Conservation (phyloP, 2,329 filamentous ascomycete species). For the Aureobasidium sp. region DNA sequence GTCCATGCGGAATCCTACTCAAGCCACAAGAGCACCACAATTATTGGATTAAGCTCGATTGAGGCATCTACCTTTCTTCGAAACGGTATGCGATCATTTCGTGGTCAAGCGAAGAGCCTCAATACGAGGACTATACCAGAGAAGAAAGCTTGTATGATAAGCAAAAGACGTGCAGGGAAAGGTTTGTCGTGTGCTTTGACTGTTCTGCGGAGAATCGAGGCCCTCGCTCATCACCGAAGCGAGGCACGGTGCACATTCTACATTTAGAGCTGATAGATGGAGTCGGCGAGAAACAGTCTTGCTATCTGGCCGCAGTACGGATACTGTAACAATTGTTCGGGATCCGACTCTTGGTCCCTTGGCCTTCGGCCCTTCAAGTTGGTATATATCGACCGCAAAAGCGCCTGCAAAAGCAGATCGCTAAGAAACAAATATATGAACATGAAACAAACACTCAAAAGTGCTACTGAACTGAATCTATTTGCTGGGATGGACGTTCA, state of each 20-base stretch:
- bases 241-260: background rate
- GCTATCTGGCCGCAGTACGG: background rate
- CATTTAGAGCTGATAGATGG: background rate
- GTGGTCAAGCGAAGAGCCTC: background rate
- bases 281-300: background rate
- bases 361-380: background rate
- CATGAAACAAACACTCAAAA: background rate
- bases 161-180: background rate
- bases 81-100: background rate
- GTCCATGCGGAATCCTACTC: background rate
- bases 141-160: background rate
- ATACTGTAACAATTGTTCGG: background rate
- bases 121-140: background rate
- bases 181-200: slow-evolving; percentile 2
- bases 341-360: background rate
- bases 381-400: background rate
- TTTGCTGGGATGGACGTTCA: slow-evolving; percentile 6
- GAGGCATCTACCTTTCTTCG: background rate
- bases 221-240: slow-evolving; percentile 1
- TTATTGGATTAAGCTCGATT: background rate
- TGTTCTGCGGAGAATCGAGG: background rate
- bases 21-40: background rate
- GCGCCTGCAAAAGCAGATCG: background rate
- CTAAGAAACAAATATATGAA: background rate
- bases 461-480: background rate